Percentiles rank a stretch among this genome's conserved stretches.
These are phyloP conservation scores for Tilletia caries DNA, from an alignment of 1,284 basidiomycete genomes.

Conservation along the genomic window DNA sequence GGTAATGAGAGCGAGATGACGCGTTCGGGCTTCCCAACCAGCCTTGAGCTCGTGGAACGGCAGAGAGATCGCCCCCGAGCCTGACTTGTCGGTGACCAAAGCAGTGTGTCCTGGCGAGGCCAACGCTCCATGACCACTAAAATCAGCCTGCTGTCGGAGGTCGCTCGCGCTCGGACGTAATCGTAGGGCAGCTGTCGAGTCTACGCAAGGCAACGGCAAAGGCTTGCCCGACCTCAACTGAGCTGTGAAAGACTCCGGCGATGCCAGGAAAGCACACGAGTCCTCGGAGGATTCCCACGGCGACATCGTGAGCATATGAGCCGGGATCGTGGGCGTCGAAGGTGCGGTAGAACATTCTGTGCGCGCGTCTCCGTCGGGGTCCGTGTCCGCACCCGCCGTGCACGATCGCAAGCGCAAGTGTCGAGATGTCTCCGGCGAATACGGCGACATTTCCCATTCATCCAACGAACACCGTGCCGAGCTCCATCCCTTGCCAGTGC, in stretches of 20 bases:
- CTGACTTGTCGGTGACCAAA: background rate
- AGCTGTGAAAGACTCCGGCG: too few species aligned
- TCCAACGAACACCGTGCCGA: too few species aligned
- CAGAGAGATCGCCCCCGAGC: background rate
- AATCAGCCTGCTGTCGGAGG: background rate
- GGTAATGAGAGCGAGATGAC: too few species aligned
- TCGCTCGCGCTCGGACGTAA: background rate
- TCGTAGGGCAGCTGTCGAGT: background rate
- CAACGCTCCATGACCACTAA: background rate
- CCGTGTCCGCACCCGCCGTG: too few species aligned
- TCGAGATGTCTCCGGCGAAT: too few species aligned
- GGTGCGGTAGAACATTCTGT: constrained; percentile 3
- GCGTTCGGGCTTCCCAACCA: background rate
- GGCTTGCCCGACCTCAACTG: background rate
- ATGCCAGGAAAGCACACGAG: too few species aligned
- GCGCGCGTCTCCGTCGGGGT: background rate
- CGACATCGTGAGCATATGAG: background rate
- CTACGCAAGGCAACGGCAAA: background rate
- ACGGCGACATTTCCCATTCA: too few species aligned
- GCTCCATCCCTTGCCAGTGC: too few species aligned
- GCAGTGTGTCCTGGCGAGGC: background rate
- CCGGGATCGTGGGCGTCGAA: constrained; percentile 2
- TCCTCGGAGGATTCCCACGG: too few species aligned
- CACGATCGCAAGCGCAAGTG: too few species aligned
- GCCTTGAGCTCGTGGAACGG: constrained; percentile 10